Base-by-base conservation (phyloP, 768 basidiomycete species). In the Peribolospora baueri region DNA sequence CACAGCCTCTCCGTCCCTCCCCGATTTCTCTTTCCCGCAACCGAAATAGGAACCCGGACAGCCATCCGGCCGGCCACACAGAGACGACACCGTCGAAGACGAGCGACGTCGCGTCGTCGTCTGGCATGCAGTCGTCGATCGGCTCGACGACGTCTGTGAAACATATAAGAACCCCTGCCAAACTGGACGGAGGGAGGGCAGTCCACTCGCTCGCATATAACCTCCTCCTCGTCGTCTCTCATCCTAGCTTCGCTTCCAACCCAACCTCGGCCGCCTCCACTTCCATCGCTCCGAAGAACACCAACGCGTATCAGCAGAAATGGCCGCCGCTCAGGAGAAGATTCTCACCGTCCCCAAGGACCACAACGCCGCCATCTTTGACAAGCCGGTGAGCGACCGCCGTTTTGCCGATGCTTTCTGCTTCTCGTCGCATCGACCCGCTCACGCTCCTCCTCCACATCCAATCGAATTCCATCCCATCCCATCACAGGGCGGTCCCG, bases 231-330 rank as follows among this genome's bases (percentile, higher is more conserved):
- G 9, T 51, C 9, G 41, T 14, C n/a, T 42, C 25, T 25, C 25
- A 25, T 42, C 6, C 41, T 51, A 42, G 11, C 40, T 13, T 51
- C 51, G 25, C 51, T 42, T 25, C 10, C 11, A 42, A 6, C 41
- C 41, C 8, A 41, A 41, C 51, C 25, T 25, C 25, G 25, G 25
- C 25, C 25, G 25, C 25, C 25, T 25, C 25, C 25, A 25, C 25
- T 25, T 25, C 25, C 25, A 25, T 42, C 51, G 25, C 40, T 5
- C 13, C 51, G 14, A 25, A 43, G 36, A 42, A 50, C 3, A 4
- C 25, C 68, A 69, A 36, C 69, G 69, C 48, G 71, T 74, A 6
- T 76, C 79, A 5, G 82, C 79, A 5, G 84, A 86, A 65, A 80
- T 84, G 54, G 72, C 79, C 56, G 84, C 87, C 67, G 84, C 80